Base-by-base conservation (phyloP, 148 eudicot species). In the Diospyros kaki region DNA sequence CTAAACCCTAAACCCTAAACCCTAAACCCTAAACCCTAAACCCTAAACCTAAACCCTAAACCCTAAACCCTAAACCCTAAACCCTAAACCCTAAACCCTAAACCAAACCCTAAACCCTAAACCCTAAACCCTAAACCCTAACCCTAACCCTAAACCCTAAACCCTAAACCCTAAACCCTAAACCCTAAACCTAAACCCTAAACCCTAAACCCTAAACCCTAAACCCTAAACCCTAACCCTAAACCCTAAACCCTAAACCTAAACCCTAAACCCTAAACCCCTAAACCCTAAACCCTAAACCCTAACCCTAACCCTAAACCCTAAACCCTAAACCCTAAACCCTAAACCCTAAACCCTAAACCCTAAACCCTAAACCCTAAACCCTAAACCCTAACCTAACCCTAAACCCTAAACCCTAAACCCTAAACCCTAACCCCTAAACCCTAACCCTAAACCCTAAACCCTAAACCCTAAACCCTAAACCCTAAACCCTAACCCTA, bases 161-260 rank as follows among this genome's bases (percentile, higher is more conserved):
- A 77, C 28, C 75, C 80, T 28, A 12, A 77, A 77, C 40, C 69
- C 80, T 18, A 3, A 71, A 71, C 14, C 74, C 74, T 44, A 11
- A 71, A 71, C 10, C n/a, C n/a, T n/a, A n/a, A n/a, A n/a, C n/a
- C n/a, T 6, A 70, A 77, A n/a, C 80, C 80, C 43, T 28, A 77
- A 77, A 46, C 80, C 80, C 12, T 13, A 71, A 71, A 50, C 80
- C 80, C 28, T 15, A 77, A 77, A 52, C 80, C 80, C 12, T 40
- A 77, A 68, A 54, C 80, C 80, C 8, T n/a, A 77, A 77, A 43
- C 80, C 80, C 28, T 41, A 77, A 62, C 42, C 80, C 61, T 51
- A 71, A 77, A 64, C 75, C 80, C 62, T 51, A 71, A 77, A 64
- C 75, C 79, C 78, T 55, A 64, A 77, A 77, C 71, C 80, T 71